Conservation (phyloP, 306 rosid genomes). For the Cercis canadensis region DNA sequence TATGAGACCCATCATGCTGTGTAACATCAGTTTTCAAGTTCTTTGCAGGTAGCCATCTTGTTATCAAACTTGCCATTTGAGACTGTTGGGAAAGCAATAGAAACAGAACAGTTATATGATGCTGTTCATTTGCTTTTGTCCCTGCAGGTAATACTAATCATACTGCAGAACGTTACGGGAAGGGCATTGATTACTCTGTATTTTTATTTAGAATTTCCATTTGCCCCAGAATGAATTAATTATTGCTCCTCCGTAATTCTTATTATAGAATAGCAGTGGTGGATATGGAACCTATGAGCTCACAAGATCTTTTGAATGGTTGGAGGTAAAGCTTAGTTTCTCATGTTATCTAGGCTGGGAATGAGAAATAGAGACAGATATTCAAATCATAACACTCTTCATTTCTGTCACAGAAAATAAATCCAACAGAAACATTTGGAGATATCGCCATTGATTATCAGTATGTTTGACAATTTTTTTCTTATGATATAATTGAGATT, state of each 20-base stretch:
- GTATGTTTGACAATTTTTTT: background rate
- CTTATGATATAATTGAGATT: background rate
- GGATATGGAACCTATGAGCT: conserved; percentile 62
- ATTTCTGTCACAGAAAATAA: conserved; percentile 10
- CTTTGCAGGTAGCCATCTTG: too few species aligned
- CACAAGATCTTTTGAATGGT: conserved; percentile 45
- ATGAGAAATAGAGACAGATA: background rate
- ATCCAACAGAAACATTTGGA: conserved; percentile 21
- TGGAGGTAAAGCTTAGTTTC: conserved; percentile 40
- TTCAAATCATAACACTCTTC: too few species aligned
- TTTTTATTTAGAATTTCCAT: background rate
- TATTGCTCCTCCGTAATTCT: too few species aligned
- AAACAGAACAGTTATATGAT: conserved; percentile 46
- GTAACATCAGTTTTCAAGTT: too few species aligned
- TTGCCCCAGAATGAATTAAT: too few species aligned
- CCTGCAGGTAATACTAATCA: conserved; percentile 37
- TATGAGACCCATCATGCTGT: too few species aligned
- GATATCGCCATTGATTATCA: conserved; percentile 23
- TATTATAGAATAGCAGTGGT: conserved; percentile 54
- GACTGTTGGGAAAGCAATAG: conserved; percentile 54
- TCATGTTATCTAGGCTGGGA: too few species aligned
- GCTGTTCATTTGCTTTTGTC: conserved; percentile 52
- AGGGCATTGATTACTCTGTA: too few species aligned
- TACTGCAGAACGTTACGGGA: too few species aligned
- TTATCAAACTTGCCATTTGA: conserved; percentile 47